phyloP scores from a whole-genome alignment of 345 rosid species.

The Chamaenerion angustifolium region DNA sequence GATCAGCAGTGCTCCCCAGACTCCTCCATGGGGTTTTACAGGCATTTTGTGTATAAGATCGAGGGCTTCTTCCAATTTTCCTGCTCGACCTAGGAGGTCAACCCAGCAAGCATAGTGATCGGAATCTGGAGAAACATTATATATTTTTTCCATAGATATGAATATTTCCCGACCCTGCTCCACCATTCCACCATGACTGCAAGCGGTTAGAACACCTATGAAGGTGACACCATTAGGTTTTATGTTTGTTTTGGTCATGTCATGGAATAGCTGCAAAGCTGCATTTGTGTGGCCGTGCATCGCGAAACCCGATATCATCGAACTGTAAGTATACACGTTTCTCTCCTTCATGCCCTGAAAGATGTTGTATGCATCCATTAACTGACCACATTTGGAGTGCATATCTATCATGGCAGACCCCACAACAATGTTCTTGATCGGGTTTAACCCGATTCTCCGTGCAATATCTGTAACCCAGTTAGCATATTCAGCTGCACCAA shows the following conservation, averaged over 20 bases:
- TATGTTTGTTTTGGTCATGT: conserved; percentile 38
- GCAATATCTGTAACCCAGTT: conserved; percentile 34
- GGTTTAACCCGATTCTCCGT: conserved; percentile 20
- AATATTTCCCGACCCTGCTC: conserved; percentile 20
- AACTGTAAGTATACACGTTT: conserved; percentile 67
- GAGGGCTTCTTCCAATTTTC: conserved; percentile 53
- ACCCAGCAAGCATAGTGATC: conserved; percentile 73
- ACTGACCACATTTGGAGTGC: conserved; percentile 72
- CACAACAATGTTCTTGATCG: conserved; percentile 29
- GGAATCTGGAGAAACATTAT: conserved; percentile 38
- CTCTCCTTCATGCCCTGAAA: conserved; percentile 39
- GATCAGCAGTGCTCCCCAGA: conserved; percentile 84
- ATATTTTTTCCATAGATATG: conserved; percentile 38
- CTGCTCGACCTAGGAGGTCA: conserved; percentile 73
- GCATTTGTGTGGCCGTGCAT: conserved; percentile 54
- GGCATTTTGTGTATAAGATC: conserved; percentile 47
- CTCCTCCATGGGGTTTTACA: conserved; percentile 39
- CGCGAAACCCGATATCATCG: conserved; percentile 77
- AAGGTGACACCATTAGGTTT: conserved; percentile 67
- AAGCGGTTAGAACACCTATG: conserved; percentile 69
- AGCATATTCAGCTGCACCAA: conserved; percentile 46
- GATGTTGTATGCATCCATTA: conserved; percentile 46
- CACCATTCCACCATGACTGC: conserved; percentile 11
- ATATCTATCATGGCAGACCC: conserved; percentile 75
- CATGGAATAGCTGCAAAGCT: conserved; percentile 45